Evolutionary conservation across 2,329 filamentous ascomycete species (phyloP).

Genomic region (Blastomyces emzantsi): DNA sequence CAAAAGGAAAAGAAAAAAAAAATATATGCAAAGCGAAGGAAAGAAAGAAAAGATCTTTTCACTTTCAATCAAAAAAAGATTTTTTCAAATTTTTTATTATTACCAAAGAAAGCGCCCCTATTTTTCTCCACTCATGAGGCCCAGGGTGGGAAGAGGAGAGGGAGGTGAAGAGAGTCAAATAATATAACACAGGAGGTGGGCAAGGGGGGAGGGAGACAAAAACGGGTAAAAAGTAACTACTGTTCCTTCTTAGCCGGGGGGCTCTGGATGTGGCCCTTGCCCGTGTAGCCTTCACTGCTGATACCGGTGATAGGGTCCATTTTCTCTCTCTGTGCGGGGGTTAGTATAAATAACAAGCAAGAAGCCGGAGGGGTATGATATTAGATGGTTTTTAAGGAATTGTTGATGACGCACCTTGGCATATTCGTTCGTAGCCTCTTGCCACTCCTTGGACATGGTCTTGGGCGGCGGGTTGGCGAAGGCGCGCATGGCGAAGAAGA

Average conservation of each 20-base stretch:
- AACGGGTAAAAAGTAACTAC: neutral
- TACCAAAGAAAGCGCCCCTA: neutral
- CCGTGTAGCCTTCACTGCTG: constrained; percentile 66
- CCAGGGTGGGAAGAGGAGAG: neutral
- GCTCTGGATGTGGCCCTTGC: constrained; percentile 69
- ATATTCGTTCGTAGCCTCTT: constrained; percentile 91
- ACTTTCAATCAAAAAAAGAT: neutral
- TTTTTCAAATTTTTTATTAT: neutral
- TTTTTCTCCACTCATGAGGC: neutral
- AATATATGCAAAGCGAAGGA: neutral
- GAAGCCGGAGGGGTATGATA: constrained; percentile 15
- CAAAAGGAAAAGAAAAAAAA: neutral
- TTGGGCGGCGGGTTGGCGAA: constrained; percentile 64
- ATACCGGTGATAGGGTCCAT: constrained; percentile 81
- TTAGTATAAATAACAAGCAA: constrained; percentile 12
- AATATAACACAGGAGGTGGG: neutral
- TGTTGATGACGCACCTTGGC: constrained; percentile 60
- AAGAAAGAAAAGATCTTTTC: neutral
- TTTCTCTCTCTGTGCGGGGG: constrained; percentile 59
- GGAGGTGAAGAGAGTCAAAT: neutral
- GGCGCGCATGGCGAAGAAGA: constrained; percentile 65
- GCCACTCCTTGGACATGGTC: constrained; percentile 96
- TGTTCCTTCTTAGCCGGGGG: constrained; percentile 30
- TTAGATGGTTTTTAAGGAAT: constrained; percentile 8
- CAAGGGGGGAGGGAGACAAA: neutral